Evolutionary conservation across 768 basidiomycete species (phyloP).

Genomic region (Leucocoprinus sp.): DNA sequence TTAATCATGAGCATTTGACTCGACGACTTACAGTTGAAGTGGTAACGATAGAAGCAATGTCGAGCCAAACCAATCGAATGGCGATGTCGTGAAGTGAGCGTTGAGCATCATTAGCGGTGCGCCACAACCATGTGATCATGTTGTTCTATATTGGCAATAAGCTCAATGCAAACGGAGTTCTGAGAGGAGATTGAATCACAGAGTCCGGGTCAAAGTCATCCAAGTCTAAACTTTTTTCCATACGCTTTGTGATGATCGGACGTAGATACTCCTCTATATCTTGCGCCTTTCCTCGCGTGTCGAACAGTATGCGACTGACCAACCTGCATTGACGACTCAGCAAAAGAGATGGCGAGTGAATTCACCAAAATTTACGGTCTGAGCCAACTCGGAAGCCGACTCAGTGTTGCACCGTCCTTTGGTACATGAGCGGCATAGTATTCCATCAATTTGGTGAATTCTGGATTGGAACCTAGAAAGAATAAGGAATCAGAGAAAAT

Average conservation of each 20-base stretch:
- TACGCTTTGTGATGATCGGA: neutral
- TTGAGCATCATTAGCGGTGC: slow-evolving; percentile 20
- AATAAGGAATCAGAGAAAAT: neutral
- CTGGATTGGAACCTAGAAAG: neutral
- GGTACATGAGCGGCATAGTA: neutral
- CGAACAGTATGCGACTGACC: neutral
- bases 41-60: slow-evolving; percentile 31
- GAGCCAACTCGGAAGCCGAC: neutral
- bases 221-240: neutral
- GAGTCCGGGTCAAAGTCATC: neutral
- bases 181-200: neutral
- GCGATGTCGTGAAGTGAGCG: slow-evolving; percentile 20
- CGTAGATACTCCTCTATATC: neutral
- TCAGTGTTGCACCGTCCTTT: neutral
- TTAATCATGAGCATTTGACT: neutral
- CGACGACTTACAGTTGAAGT: slow-evolving; percentile 25
- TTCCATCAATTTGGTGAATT: neutral
- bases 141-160: slow-evolving; percentile 23
- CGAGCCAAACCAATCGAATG: slow-evolving; percentile 24
- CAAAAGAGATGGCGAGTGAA: neutral
- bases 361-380: neutral
- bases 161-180: neutral
- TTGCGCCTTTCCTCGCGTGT: neutral
- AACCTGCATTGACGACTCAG: neutral
- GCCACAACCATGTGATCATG: slow-evolving; percentile 31